phyloP scores from a whole-genome alignment of 176 grass and related monocot species.

The Oryza punctata region DNA sequence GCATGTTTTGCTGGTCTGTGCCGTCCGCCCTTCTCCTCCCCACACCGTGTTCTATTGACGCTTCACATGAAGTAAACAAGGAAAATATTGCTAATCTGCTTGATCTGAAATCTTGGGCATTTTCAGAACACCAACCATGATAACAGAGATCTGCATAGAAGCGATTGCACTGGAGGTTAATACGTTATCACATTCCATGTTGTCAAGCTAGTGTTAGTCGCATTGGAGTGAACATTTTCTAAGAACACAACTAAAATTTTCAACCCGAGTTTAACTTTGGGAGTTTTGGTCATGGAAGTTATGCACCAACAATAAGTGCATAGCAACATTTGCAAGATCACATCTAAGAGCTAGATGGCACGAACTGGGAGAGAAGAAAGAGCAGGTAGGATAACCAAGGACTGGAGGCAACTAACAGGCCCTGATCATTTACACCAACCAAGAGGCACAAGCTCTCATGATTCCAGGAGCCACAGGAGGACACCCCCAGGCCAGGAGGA shows the following conservation, averaged over 20 bases:
- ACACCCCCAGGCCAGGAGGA: no score
- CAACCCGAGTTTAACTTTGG: not conserved
- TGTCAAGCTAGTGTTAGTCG: not conserved
- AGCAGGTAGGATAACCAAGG: no score
- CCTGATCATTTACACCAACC: not conserved
- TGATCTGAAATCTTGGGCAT: no score
- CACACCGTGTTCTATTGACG: not conserved
- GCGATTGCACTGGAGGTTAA: no score
- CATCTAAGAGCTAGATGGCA: not conserved
- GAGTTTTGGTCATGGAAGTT: not conserved
- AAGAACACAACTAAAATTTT: not conserved
- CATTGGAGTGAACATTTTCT: not conserved
- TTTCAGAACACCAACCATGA: no score
- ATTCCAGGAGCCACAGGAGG: not conserved
- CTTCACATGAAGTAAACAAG: no score
- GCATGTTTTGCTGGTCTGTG: not conserved
- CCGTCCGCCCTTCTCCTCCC: no score
- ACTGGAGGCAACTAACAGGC: not conserved
- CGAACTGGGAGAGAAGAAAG: not conserved
- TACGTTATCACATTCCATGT: not conserved
- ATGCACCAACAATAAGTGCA: not conserved
- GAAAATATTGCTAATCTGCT: no score
- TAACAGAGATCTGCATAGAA: no score
- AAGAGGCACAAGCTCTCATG: not conserved
- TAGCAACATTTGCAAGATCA: not conserved